phyloP scores from a whole-genome alignment of 2,329 filamentous ascomycete genomes.

The Cladobotryum mycophilum region DNA sequence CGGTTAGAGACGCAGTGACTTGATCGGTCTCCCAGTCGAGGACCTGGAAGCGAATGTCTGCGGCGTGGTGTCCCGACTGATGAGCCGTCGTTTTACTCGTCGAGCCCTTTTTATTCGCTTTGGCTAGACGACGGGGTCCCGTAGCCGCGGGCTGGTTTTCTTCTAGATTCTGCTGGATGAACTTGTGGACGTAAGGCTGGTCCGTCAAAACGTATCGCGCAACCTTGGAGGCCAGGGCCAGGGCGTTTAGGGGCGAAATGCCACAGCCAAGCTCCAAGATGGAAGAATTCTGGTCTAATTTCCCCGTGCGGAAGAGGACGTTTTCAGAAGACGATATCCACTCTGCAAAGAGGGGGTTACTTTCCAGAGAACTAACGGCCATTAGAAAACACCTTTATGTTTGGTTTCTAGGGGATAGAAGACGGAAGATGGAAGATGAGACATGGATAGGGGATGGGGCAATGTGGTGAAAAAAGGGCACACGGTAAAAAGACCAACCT shows the following conservation, averaged over 20 bases:
- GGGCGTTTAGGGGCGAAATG: slow-evolving; percentile 71
- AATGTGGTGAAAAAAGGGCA: too few species aligned
- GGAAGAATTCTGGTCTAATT: slow-evolving; percentile 49
- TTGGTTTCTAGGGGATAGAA: too few species aligned
- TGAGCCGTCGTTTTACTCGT: neutral
- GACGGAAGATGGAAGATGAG: too few species aligned
- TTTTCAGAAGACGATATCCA: slow-evolving; percentile 66
- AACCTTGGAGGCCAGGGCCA: slow-evolving; percentile 58
- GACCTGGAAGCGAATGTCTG: slow-evolving; percentile 45
- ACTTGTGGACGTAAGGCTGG: slow-evolving; percentile 73
- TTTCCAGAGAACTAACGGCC: slow-evolving; percentile 85
- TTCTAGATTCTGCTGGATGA: slow-evolving; percentile 70
- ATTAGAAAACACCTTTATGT: too few species aligned
- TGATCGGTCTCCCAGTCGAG: slow-evolving; percentile 79
- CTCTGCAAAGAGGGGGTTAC: slow-evolving; percentile 72
- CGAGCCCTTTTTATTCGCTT: neutral
- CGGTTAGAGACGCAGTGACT: slow-evolving; percentile 39
- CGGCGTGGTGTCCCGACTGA: slow-evolving; percentile 19
- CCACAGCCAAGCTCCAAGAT: slow-evolving; percentile 85
- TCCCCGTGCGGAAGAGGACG: slow-evolving; percentile 46
- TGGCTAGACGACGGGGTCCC: neutral
- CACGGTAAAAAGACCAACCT: too few species aligned
- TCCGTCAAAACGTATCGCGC: slow-evolving; percentile 73
- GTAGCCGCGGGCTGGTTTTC: slow-evolving; percentile 41
- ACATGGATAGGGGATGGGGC: too few species aligned